Evolutionary conservation across 2,329 filamentous ascomycete species (phyloP), one percentile per base, ranked within the genome.

Genomic region (Aspergillus viridinutans): DNA sequence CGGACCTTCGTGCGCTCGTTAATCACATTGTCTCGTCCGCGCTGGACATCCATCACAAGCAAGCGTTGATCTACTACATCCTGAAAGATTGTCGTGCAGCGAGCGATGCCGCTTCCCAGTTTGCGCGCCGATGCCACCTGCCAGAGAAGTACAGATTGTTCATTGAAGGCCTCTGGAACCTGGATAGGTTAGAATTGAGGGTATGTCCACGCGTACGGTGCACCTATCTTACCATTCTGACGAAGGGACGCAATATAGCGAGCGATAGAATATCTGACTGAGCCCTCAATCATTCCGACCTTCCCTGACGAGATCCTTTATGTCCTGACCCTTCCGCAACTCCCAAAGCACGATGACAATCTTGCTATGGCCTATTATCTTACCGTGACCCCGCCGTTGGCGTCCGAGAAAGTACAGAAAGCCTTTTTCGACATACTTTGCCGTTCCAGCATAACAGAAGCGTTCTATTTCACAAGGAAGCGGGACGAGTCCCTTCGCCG

Each of bases 281-380:
- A 94, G 66, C 90, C 91, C 0, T 90, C 88, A 1, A 81, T 95
- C 4, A 85, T 88, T 21, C 86, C 89, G 38, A 91, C 91, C 54
- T 95, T 94, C 67, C 83, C 89, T 56, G 90, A 94, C 74, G 89
- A 95, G 59, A 92, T 95, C 53, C 81, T 94, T 63, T 82, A 83
- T 26, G 81, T 83, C 4, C 82, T 94, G 4, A 84, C 90, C 52
- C 81, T 83, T 40, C 61, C 72, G 2, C 81, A 85, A 61, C 80
- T 85, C 40, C 76, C 80, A 45, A 76, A 81, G 50, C 78, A 80
- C 56, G 86, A 90, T 68, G 83, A 84, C 65, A 81, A 77, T 26
- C 80, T 92, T 2, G 83, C 89, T 0, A 80, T 94, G 28, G 87
- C 90, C 10, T 95, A 94, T 74, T 94, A 89, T 74, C 82, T 92